Conservation (phyloP, 345 rosid genomes). For the Turritis glabra region DNA sequence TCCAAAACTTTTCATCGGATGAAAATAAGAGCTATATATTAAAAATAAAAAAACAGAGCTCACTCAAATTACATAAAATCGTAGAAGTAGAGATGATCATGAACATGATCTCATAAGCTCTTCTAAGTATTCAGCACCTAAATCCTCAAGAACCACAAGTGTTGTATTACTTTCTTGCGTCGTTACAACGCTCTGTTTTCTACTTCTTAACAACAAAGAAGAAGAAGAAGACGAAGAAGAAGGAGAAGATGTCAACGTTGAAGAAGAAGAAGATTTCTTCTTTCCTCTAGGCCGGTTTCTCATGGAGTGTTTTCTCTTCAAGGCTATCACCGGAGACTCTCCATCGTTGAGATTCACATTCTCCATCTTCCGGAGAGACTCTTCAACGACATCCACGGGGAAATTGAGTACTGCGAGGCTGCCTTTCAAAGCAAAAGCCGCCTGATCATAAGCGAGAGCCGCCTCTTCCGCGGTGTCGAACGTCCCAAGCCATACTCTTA, state of each 20-base stretch:
- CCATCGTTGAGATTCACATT: constrained; percentile 44
- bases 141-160: constrained; percentile 61
- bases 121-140: constrained; percentile 70
- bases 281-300: constrained; percentile 43
- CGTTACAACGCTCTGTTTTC: constrained; percentile 22
- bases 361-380: constrained; percentile 56
- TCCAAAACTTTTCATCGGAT: constrained; percentile 6
- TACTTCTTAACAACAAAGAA: constrained; percentile 19
- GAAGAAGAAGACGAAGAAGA: neutral
- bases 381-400: constrained; percentile 46
- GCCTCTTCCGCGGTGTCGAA: constrained; percentile 72
- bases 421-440: constrained; percentile 64
- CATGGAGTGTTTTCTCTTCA: constrained; percentile 58
- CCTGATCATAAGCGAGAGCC: constrained; percentile 79
- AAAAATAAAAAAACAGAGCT: constrained; percentile 20
- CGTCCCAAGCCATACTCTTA: constrained; percentile 79
- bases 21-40: neutral
- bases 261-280: constrained; percentile 39
- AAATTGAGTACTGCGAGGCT: constrained; percentile 59
- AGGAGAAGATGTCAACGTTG: neutral
- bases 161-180: constrained; percentile 32
- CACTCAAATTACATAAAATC: constrained; percentile 14
- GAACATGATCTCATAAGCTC: constrained; percentile 60
- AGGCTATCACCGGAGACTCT: constrained; percentile 65
- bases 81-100: constrained; percentile 17